These are phyloP conservation scores for Castanea crenata DNA, from an alignment of 306 rosid genomes.

Conservation along the genomic window DNA sequence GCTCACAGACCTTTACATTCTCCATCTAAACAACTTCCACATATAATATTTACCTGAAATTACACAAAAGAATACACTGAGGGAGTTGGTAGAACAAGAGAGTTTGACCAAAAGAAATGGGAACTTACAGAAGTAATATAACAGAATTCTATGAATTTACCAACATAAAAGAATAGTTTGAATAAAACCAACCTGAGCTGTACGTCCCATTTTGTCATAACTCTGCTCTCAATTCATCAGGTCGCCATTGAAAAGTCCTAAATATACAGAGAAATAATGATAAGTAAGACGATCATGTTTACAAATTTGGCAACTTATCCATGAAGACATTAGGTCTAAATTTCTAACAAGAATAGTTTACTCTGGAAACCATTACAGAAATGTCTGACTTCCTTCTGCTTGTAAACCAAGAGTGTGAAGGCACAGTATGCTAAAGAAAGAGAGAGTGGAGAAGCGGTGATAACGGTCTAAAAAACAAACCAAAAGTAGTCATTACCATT, in stretches of 20 bases:
- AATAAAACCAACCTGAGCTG: conserved; percentile 70
- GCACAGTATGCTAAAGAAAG: not conserved
- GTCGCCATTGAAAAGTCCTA: conserved; percentile 86
- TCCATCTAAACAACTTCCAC: conserved; percentile 78
- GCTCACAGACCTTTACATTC: conserved; percentile 69
- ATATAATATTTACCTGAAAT: conserved; percentile 75
- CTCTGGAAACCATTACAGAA: not conserved
- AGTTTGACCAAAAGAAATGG: conserved; percentile 2
- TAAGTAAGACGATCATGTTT: too few relatives aligned
- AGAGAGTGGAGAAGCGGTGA: conserved; percentile 10
- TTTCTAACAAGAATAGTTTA: not conserved
- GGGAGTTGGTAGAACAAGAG: conserved; percentile 16
- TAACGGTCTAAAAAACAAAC: conserved; percentile 13
- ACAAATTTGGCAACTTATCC: too few relatives aligned
- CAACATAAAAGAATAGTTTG: not conserved
- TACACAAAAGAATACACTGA: conserved; percentile 23
- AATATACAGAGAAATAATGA: conserved; percentile 16
- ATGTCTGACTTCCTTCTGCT: not conserved
- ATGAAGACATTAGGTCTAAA: not conserved
- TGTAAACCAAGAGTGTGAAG: conserved; percentile 8
- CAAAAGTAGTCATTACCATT: conserved; percentile 3
- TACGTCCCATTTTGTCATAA: conserved; percentile 83
- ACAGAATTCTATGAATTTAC: not conserved
- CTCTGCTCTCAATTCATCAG: conserved; percentile 67
- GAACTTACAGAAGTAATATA: not conserved